These are phyloP conservation scores for Aethionema arabicum DNA, from an alignment of 345 rosid species.

Conservation along the genomic window DNA sequence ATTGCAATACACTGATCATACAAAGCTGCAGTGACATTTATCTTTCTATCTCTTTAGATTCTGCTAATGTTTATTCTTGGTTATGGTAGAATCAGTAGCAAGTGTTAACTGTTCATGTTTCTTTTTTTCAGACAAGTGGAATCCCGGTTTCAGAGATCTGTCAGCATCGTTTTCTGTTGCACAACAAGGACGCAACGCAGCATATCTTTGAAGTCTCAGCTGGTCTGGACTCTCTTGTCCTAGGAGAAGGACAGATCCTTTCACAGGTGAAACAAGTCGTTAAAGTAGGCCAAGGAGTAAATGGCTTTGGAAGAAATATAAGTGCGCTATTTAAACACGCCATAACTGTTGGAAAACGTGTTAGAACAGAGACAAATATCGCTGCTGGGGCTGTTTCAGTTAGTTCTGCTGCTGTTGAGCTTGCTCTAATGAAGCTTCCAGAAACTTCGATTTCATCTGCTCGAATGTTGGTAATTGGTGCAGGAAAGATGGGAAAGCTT, in stretches of 20 bases:
- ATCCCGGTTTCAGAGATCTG: slow-evolving; percentile 66
- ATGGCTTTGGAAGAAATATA: slow-evolving; percentile 68
- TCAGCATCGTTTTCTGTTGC: slow-evolving; percentile 75
- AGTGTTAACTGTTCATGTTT: slow-evolving; percentile 16
- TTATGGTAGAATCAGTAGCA: neutral
- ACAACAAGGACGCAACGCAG: slow-evolving; percentile 83
- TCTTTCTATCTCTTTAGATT: neutral
- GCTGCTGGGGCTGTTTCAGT: slow-evolving; percentile 81
- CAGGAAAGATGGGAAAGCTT: slow-evolving; percentile 87
- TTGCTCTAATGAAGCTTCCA: slow-evolving; percentile 71
- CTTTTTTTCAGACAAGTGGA: slow-evolving; percentile 65
- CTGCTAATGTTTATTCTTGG: neutral
- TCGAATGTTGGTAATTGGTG: slow-evolving; percentile 63
- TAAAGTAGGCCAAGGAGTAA: slow-evolving; percentile 73
- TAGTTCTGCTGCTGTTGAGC: slow-evolving; percentile 78
- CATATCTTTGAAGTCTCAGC: slow-evolving; percentile 93
- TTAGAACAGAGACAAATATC: slow-evolving; percentile 69
- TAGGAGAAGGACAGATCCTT: slow-evolving; percentile 83
- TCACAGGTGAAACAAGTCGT: slow-evolving; percentile 81
- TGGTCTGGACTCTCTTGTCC: slow-evolving; percentile 82
- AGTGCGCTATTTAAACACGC: slow-evolving; percentile 78
- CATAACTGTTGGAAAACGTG: slow-evolving; percentile 70
- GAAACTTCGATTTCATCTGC: slow-evolving; percentile 47
- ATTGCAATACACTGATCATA: neutral
- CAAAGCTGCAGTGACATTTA: neutral